Base-by-base conservation (phyloP, 495 filamentous ascomycete genomes). In the Hypoxylon intermedium region DNA sequence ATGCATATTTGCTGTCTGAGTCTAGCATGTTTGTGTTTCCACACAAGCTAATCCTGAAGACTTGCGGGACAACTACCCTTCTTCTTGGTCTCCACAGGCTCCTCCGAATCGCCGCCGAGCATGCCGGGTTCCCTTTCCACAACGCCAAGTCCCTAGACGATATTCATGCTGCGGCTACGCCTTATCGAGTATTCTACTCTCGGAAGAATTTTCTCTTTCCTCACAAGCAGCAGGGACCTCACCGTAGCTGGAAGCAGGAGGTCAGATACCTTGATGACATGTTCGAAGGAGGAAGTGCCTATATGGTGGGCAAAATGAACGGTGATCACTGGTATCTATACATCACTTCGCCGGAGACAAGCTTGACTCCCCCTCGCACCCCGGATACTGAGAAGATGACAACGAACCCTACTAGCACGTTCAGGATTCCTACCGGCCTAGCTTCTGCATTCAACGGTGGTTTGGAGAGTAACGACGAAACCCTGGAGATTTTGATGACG, bases 281-380 rank as follows among this genome's bases (percentile, higher is more conserved):
- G 67, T 98, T 98, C 72, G 80, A 88, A 41, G 89, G 90, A 52
- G 95, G 95, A 36, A 98, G 93, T 74, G 95, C 95, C 24, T 99
- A 99, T 76, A 95, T 98, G 93, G 94, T 99, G 59, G 95, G 95
- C 63, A 97, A 96, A 75, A 97, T 98, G 92, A 99, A 99, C 68
- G 93, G 94, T 58, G 95, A 98, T 75, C 95, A 99, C 68, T 99
- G 95, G 95, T 98, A 98, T 69, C 79, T 99, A 33, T 99, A 98
- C 74, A 84, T 97, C 71, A 99, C 95, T 26, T 88, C 90, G 47
- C 92, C 95, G 13, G 83, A 88, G 68, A 88, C 82, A 7, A 74
- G 85, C 60, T 81, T 97, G 53, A 97, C 92, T 0, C 95, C 93
- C 9, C 94, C 95, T 53, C 78, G 85, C 6, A 96, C 88, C 15